Percentiles rank a stretch among this genome's conserved stretches.
These are phyloP conservation scores for Aspergillus alliaceus DNA, from an alignment of 2,329 filamentous ascomycete genomes.

Conservation along the genomic window DNA sequence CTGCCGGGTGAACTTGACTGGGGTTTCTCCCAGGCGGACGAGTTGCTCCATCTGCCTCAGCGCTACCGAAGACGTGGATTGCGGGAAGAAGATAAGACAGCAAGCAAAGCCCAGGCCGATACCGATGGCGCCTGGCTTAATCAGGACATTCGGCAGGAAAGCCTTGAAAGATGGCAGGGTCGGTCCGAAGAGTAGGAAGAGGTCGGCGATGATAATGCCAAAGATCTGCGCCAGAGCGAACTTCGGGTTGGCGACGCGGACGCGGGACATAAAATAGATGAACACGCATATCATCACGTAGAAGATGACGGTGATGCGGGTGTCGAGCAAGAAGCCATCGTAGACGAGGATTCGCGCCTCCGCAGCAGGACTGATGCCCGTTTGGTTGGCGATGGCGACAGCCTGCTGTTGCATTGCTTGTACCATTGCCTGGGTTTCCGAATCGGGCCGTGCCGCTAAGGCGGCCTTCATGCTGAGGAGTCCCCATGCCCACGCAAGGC, in stretches of 20 bases:
- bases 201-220: slow-evolving; percentile 47
- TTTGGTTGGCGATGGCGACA: slow-evolving; percentile 32
- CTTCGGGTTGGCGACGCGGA: slow-evolving; percentile 49
- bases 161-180: slow-evolving; percentile 41
- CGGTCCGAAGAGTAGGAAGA: slow-evolving; percentile 48
- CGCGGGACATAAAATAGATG: slow-evolving; percentile 46
- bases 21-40: slow-evolving; percentile 25
- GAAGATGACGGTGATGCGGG: slow-evolving; percentile 40
- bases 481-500: slow-evolving; percentile 51
- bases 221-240: slow-evolving; percentile 49
- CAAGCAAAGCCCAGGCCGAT: slow-evolving; percentile 46
- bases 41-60: slow-evolving; percentile 34
- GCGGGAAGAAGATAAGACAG: slow-evolving; percentile 49
- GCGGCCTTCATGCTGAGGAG: slow-evolving; percentile 51
- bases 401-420: slow-evolving; percentile 34
- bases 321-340: slow-evolving; percentile 49
- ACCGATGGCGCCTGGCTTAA: slow-evolving; percentile 49
- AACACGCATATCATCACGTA: slow-evolving; percentile 44
- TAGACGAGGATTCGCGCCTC: slow-evolving; percentile 40
- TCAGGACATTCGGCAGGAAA: slow-evolving; percentile 38
- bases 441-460: slow-evolving; percentile 40
- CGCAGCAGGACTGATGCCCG: slow-evolving; percentile 27
- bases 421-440: slow-evolving; percentile 35
- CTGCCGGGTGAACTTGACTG: slow-evolving; percentile 29
- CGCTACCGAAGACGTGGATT: slow-evolving; percentile 49